phyloP scores from a whole-genome alignment of 148 eudicot species.

The Camellia lanceoleosa region DNA sequence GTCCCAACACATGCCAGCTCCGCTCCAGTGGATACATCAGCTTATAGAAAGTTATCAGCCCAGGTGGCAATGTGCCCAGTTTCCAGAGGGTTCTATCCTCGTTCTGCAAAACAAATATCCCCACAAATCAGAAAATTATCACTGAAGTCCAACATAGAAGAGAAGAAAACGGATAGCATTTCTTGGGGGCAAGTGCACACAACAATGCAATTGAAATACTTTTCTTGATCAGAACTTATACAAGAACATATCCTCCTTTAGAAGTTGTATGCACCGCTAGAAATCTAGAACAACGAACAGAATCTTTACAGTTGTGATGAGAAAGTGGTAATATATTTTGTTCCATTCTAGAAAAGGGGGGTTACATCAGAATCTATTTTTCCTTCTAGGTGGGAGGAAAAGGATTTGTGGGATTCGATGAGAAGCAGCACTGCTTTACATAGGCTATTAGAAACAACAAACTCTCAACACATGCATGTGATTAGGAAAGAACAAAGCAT shows the following conservation, averaged over 20 bases:
- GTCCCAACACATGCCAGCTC: slow-evolving; percentile 92
- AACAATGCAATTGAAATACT: not conserved
- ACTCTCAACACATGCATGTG: not conserved
- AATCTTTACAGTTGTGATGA: not conserved
- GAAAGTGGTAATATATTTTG: not conserved
- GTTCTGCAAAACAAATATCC: slow-evolving; percentile 55
- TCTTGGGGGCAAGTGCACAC: not conserved
- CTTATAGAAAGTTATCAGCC: slow-evolving; percentile 90
- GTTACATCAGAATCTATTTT: not conserved
- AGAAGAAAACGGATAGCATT: not conserved
- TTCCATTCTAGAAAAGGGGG: not conserved
- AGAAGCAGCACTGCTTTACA: not conserved
- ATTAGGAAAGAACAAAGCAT: not conserved
- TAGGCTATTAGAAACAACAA: too few species aligned
- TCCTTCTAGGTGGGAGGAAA: not conserved
- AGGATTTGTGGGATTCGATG: not conserved
- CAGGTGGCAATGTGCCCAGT: slow-evolving; percentile 92
- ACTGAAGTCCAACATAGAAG: not conserved
- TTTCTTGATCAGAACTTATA: not conserved
- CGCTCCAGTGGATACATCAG: slow-evolving; percentile 80
- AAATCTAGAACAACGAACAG: not conserved
- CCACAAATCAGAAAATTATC: not conserved
- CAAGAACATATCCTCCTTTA: not conserved
- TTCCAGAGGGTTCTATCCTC: slow-evolving; percentile 97
- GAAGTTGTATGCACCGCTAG: not conserved